Base-by-base conservation (phyloP, 257 asterid species). In the Nyctanthes arbortristis region DNA sequence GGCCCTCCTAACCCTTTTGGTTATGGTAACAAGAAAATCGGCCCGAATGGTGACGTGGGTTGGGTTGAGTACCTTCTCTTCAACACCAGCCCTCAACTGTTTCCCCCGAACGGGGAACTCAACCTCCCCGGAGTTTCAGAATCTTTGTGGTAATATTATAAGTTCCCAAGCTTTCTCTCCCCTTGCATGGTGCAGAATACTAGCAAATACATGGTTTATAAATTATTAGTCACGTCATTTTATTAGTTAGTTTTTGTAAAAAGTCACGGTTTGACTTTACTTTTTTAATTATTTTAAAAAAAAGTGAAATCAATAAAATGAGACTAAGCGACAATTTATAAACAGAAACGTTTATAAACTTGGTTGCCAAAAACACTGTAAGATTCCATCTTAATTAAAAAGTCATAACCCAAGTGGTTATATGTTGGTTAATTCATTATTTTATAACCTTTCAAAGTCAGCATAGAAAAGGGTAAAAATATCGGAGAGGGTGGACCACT, bases 11-110 rank as follows among this genome's bases (percentile, higher is more conserved):
- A 65, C 69, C 87, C 87, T 4, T 80, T 78, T 14, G 85, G 91
- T 3, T 85, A 85, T 27, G 91, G 88, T 1, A 68, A 69, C 82
- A 83, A 79, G 80, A 75, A 18, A 35, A 85, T 85, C 33, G 91
- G 91, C 36, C 68, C 33, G 7, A 83, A 83, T 62, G 91, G 91
- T 4, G 91, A 85, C 39, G 77, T 83, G 22, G 88, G 91, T 0
- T 82, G 86, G 88, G 58, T 85, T 0, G 91, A 85, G 58, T 85
- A 80, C 61, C 83, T 85, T 7, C 84, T 85, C 35, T 78, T 85
- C 73, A 62, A 66, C 67, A 70, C 88, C 62, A 73, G 68, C 66
- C 49, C 81, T 20, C 47, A 65, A 8, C 45, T 75, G 56, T 14
- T 36, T 2, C 73, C 85, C 2, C 63, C 31, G 28, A 39, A 74